Conservation (phyloP, 83 land plant species). For the Thuja plicata region DNA sequence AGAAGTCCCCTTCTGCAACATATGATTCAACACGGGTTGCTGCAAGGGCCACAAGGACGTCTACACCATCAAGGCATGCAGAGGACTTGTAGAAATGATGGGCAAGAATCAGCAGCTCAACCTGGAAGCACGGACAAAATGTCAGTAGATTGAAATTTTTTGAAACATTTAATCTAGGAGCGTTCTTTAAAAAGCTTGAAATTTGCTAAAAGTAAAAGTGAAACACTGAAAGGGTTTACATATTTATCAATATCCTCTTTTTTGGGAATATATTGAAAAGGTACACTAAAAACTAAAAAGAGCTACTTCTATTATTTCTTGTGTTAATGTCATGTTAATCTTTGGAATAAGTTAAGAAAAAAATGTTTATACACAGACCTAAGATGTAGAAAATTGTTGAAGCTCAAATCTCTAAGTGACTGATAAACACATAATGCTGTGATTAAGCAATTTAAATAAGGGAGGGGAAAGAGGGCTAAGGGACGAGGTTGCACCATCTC, state of each 20-base stretch:
- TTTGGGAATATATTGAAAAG: neutral
- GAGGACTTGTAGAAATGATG: constrained; percentile 96
- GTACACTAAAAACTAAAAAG: neutral
- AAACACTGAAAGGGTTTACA: neutral
- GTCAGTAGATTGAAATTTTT: neutral
- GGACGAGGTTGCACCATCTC: too few relatives aligned
- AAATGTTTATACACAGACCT: neutral
- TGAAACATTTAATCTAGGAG: neutral
- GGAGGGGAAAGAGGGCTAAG: too few relatives aligned
- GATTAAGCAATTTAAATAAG: too few relatives aligned
- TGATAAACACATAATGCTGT: too few relatives aligned
- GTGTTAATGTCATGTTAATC: neutral
- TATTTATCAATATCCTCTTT: neutral
- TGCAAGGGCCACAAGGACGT: constrained; percentile 94
- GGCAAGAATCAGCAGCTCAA: constrained; percentile 91
- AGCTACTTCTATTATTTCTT: neutral
- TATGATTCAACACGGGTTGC: constrained; percentile 92
- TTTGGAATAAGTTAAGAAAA: neutral
- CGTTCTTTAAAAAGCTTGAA: neutral
- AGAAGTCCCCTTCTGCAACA: constrained; percentile 86
- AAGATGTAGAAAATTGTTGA: neutral
- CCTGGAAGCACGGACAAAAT: constrained; percentile 47
- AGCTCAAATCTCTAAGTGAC: too few relatives aligned
- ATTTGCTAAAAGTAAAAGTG: neutral
- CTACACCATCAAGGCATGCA: constrained; percentile 96